Conservation (phyloP, 306 rosid species). For the Boehmeria nivea region DNA sequence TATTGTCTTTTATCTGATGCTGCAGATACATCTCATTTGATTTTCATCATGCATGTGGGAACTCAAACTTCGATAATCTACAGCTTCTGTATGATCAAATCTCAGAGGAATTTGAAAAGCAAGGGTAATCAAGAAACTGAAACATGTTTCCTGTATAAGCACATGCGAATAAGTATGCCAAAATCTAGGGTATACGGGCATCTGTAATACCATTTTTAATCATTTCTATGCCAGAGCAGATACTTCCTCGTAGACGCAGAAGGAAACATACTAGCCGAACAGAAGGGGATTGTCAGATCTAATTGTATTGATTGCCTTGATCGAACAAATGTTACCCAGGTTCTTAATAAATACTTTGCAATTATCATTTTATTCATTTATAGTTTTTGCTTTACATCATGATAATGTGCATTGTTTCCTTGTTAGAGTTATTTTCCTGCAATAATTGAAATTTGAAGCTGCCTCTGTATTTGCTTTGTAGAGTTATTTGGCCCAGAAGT, state of each 20-base stretch:
- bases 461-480: conserved; percentile 26
- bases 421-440: not conserved
- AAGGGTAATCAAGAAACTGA: conserved; percentile 54
- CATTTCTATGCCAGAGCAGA: conserved; percentile 88
- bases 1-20: not conserved
- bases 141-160: conserved; percentile 15
- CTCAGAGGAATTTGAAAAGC: conserved; percentile 75
- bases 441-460: conserved; percentile 7
- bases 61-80: conserved; percentile 66
- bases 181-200: conserved; percentile 38
- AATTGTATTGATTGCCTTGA: conserved; percentile 97
- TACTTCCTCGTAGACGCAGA: conserved; percentile 64
- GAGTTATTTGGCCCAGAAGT: conserved; percentile 76
- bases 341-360: conserved; percentile 16
- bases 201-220: conserved; percentile 64
- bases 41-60: conserved; percentile 68
- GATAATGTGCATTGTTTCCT: too few species aligned
- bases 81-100: conserved; percentile 64
- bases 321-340: conserved; percentile 98
- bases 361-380: conserved; percentile 6
- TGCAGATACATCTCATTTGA: conserved; percentile 88
- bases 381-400: too few species aligned
- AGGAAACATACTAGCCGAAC: conserved; percentile 64
- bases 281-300: conserved; percentile 64
- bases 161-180: conserved; percentile 26